A percentile compares a stretch with the other conserved stretches of the same genome.
Conservation (phyloP, 23 red algal genomes). For the Gracilaria vermiculophylla region DNA sequence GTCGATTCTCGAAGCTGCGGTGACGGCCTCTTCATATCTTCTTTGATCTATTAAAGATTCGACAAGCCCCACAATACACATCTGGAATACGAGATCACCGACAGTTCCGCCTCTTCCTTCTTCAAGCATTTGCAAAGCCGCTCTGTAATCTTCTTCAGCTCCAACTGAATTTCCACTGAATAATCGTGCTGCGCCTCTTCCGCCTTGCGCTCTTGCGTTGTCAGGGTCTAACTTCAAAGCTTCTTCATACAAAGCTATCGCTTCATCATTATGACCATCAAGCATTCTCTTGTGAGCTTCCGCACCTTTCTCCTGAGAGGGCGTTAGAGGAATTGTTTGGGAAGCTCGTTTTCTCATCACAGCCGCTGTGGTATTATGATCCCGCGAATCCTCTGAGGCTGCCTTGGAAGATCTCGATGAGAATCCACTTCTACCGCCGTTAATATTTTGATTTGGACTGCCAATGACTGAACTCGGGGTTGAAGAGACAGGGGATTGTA, state of each 20-base stretch:
- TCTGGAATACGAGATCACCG: constrained; percentile 46
- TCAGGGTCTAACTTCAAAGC: constrained; percentile 38
- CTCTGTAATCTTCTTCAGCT: constrained; percentile 69
- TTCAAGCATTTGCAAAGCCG: constrained; percentile 47
- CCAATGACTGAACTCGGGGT: constrained; percentile 44
- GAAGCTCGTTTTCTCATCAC: not conserved
- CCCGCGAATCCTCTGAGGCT: not conserved
- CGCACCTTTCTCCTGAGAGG: constrained; percentile 18
- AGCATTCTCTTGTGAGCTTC: constrained; percentile 62
- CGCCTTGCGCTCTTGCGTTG: constrained; percentile 52
- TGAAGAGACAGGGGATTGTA: constrained; percentile 64
- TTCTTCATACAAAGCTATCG: constrained; percentile 50
- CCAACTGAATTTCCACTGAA: constrained; percentile 49
- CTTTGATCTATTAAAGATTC: constrained; percentile 74
- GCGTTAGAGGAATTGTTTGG: not conserved
- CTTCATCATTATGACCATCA: constrained; percentile 46
- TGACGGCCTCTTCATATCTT: constrained; percentile 67
- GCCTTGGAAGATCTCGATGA: not conserved
- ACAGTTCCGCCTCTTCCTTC: constrained; percentile 12
- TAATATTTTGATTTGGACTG: not conserved
- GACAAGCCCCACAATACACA: constrained; percentile 68
- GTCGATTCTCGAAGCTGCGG: constrained; percentile 35
- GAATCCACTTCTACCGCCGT: not conserved
- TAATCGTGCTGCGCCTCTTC: constrained; percentile 62
- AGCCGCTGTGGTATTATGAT: not conserved